Evolutionary conservation across 345 rosid species (phyloP).

Genomic region (Euphorbia peplus): DNA sequence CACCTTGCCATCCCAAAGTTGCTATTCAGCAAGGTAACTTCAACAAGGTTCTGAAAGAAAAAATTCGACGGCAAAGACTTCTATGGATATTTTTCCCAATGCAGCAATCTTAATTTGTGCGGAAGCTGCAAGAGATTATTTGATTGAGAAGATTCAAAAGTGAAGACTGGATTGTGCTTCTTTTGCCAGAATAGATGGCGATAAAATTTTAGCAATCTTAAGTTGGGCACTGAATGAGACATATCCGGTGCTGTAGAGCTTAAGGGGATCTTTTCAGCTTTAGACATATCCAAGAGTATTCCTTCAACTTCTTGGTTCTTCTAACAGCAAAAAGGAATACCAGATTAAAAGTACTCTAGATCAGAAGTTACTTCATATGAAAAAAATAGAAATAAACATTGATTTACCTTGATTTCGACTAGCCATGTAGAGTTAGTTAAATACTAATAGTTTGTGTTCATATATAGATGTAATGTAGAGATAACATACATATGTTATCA

Average conservation of each 20-base stretch:
- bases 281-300: constrained; percentile 12
- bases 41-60: neutral
- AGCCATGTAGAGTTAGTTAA: too few species aligned
- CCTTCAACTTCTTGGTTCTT: neutral
- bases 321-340: too few species aligned
- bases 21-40: neutral
- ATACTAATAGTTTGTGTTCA: constrained; percentile 3
- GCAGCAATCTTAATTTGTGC: too few species aligned
- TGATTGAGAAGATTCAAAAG: neutral
- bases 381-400: too few species aligned
- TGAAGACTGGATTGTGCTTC: neutral
- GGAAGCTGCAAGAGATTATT: too few species aligned
- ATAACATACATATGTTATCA: too few species aligned
- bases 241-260: constrained; percentile 4
- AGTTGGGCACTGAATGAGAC: constrained; percentile 5
- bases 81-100: too few species aligned
- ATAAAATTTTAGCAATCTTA: too few species aligned
- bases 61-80: neutral
- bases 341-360: too few species aligned
- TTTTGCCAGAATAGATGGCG: neutral
- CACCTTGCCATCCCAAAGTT: neutral
- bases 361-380: too few species aligned
- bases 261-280: neutral
- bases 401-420: too few species aligned
- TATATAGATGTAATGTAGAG: neutral